These are phyloP conservation scores for Dalbergia cochinchinensis DNA, from an alignment of 306 rosid genomes.

Conservation along the genomic window DNA sequence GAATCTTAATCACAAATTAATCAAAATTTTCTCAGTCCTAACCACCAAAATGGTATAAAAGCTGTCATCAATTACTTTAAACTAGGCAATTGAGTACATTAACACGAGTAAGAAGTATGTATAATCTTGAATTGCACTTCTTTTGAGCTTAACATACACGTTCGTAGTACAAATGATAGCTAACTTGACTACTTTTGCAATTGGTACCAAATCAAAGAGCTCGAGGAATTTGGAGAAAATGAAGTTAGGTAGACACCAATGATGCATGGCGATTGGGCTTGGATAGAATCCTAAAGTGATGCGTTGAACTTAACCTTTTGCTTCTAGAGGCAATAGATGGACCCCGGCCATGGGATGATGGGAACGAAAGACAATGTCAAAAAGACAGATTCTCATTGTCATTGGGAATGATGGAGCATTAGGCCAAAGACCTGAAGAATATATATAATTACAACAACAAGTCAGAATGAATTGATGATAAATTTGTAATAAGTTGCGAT, in stretches of 20 bases:
- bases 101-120: conserved; percentile 5
- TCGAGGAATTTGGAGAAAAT: conserved; percentile 33
- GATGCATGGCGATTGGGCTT: conserved; percentile 44
- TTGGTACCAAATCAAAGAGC: conserved; percentile 20
- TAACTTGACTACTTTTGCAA: conserved; percentile 40
- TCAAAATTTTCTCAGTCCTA: neutral
- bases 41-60: neutral
- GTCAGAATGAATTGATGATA: conserved; percentile 40
- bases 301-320: conserved; percentile 51
- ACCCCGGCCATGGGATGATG: conserved; percentile 33
- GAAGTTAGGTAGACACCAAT: conserved; percentile 50
- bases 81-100: conserved; percentile 8
- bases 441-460: conserved; percentile 43
- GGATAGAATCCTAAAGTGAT: conserved; percentile 35
- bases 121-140: conserved; percentile 22
- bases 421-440: conserved; percentile 31
- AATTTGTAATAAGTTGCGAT: conserved; percentile 30
- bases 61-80: conserved; percentile 1
- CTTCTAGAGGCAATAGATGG: conserved; percentile 48
- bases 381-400: conserved; percentile 43
- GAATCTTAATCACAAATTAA: neutral
- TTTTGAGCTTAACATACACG: neutral
- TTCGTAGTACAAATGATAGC: conserved; percentile 35
- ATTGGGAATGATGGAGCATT: conserved; percentile 56
- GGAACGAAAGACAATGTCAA: conserved; percentile 32